Evolutionary conservation across 306 rosid genomes (phyloP).

Genomic region (Trifolium fragiferum): DNA sequence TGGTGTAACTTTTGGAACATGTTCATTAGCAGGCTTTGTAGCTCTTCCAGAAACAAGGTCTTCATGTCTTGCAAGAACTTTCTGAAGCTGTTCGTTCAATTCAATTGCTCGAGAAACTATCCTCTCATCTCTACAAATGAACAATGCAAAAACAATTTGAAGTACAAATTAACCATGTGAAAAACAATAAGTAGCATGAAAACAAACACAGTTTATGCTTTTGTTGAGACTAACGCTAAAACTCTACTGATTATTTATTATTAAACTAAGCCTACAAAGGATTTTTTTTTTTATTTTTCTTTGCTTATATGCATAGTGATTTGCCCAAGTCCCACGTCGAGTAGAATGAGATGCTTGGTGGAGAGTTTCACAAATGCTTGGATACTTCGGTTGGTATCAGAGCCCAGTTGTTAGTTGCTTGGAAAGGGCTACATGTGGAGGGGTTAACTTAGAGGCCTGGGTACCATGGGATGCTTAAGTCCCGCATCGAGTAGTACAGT

Average conservation of each 20-base stretch:
- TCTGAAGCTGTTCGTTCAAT: constrained; percentile 87
- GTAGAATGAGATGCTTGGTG: too few species aligned
- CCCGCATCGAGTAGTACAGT: not conserved
- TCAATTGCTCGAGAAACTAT: constrained; percentile 84
- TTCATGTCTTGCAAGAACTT: constrained; percentile 84
- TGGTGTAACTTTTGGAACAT: not conserved
- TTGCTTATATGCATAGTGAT: not conserved
- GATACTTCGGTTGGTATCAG: not conserved
- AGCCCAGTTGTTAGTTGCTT: not conserved
- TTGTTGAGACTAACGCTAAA: not conserved
- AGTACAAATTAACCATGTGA: constrained; percentile 29
- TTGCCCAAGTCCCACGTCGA: too few species aligned
- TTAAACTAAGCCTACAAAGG: not conserved
- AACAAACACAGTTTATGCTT: not conserved
- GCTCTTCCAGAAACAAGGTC: constrained; percentile 72
- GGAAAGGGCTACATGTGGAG: not conserved
- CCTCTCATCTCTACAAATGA: constrained; percentile 64
- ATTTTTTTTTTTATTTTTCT: not conserved
- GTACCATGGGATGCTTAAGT: not conserved
- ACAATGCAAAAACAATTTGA: constrained; percentile 31
- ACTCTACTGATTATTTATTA: not conserved
- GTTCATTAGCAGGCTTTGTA: constrained; percentile 43
- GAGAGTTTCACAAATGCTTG: too few species aligned
- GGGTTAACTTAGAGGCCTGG: not conserved
- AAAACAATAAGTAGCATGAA: constrained; percentile 9